Percentiles rank a stretch among this genome's conserved stretches.
phyloP scores from a whole-genome alignment of 768 basidiomycete species.

The Leccinum rimulosum region DNA sequence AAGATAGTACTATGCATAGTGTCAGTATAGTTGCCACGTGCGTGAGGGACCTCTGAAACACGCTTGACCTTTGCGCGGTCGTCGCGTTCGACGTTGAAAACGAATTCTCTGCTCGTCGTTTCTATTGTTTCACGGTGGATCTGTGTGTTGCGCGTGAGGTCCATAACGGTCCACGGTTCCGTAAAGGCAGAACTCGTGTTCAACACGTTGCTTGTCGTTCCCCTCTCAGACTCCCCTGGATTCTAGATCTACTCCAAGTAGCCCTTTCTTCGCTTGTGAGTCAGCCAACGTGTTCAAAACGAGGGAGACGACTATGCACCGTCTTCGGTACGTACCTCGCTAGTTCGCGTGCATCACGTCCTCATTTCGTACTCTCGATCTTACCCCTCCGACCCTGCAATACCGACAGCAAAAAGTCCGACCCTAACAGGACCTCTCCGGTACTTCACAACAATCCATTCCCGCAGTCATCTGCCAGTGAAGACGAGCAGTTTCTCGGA shows the following conservation, averaged over 20 bases:
- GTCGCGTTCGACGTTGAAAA: slow-evolving; percentile 1
- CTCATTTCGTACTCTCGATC: slow-evolving; percentile 28
- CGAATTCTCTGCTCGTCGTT: not conserved
- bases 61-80: not conserved
- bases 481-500: slow-evolving; percentile 46
- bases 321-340: slow-evolving; percentile 67
- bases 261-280: slow-evolving; percentile 22
- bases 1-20: not conserved
- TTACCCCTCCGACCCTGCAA: slow-evolving; percentile 24
- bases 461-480: slow-evolving; percentile 26
- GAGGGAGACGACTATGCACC: slow-evolving; percentile 64
- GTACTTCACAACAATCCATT: slow-evolving; percentile 33
- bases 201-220: slow-evolving; percentile 65
- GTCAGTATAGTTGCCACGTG: slow-evolving; percentile 5
- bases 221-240: slow-evolving; percentile 20
- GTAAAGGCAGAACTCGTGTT: slow-evolving; percentile 61
- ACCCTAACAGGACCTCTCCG: slow-evolving; percentile 50
- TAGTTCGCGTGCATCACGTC: slow-evolving; percentile 26
- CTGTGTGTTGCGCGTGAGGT: not conserved
- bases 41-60: slow-evolving; percentile 2
- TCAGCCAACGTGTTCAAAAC: slow-evolving; percentile 67
- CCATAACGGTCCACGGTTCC: slow-evolving; percentile 15
- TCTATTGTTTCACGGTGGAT: not conserved
- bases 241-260: slow-evolving; percentile 33
- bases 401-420: slow-evolving; percentile 70